phyloP scores from a whole-genome alignment of 805 yeast genomes.

The Saturnispora diversa region DNA sequence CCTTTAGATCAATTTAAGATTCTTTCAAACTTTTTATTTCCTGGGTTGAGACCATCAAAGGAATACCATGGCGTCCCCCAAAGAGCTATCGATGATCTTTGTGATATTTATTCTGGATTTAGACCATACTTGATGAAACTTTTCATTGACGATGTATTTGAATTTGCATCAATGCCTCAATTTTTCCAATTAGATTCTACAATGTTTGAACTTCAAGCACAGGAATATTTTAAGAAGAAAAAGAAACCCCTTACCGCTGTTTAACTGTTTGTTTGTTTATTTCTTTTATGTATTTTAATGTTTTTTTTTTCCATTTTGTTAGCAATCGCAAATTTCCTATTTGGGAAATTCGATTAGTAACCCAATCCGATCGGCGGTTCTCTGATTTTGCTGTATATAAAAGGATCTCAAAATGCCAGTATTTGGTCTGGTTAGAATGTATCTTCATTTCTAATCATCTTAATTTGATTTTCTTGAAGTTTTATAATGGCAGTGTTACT shows the following conservation, averaged over 20 bases:
- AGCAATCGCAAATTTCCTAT: neutral
- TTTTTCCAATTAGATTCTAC: slow-evolving; percentile 20
- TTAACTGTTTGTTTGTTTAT: neutral
- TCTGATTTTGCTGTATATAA: too few species aligned
- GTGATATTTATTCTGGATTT: slow-evolving; percentile 17
- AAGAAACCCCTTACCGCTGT: too few species aligned
- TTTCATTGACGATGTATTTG: slow-evolving; percentile 16
- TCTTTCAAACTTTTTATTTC: slow-evolving; percentile 17
- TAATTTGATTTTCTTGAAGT: too few species aligned
- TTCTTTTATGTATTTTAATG: slow-evolving; percentile 4
- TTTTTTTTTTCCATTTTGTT: neutral
- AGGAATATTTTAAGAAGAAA: slow-evolving; percentile 12
- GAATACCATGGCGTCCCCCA: slow-evolving; percentile 5
- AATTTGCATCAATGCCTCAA: slow-evolving; percentile 18
- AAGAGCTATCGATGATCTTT: slow-evolving; percentile 5
- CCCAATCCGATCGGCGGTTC: neutral
- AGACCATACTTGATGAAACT: slow-evolving; percentile 19
- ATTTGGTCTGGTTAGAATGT: too few species aligned
- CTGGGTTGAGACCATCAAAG: slow-evolving; percentile 11
- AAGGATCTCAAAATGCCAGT: too few species aligned
- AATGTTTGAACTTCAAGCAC: slow-evolving; percentile 21
- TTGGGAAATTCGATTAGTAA: slow-evolving; percentile 3
- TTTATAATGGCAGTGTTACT: slow-evolving; percentile 27
- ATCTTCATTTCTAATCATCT: too few species aligned
- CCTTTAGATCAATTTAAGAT: slow-evolving; percentile 15